Percentiles rank a stretch among this genome's conserved stretches.
phyloP scores from a whole-genome alignment of 2,329 filamentous ascomycete species.

The Coniella lustricola region DNA sequence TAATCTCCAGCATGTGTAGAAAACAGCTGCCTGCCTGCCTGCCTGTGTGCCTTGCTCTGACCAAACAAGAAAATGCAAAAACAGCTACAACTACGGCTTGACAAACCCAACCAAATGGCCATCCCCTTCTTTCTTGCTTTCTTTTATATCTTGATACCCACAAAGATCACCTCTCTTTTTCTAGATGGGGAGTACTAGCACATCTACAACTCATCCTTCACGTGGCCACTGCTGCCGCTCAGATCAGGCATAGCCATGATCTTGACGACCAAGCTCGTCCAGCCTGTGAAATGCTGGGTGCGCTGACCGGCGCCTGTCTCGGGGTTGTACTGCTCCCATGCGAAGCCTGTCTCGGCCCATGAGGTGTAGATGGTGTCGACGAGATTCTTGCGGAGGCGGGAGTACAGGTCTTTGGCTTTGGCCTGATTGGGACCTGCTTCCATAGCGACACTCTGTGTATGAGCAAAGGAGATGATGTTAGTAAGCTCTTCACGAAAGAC shows the following conservation, averaged over 20 bases:
- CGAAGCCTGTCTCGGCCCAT: slow-evolving; percentile 90
- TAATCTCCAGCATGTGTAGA: not conserved
- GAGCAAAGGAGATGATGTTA: not conserved
- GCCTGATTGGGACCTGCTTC: slow-evolving; percentile 60
- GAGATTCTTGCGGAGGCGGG: slow-evolving; percentile 69
- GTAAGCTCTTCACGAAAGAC: slow-evolving; percentile 1
- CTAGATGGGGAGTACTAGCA: not conserved
- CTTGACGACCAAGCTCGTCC: slow-evolving; percentile 97
- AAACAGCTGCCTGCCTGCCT: too few relatives aligned
- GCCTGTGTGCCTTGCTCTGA: too few relatives aligned
- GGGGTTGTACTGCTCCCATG: slow-evolving; percentile 97
- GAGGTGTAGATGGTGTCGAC: slow-evolving; percentile 81
- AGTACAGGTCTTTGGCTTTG: slow-evolving; percentile 68
- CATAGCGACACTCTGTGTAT: slow-evolving; percentile 58
- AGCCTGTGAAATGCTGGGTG: slow-evolving; percentile 96
- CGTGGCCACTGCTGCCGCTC: slow-evolving; percentile 22
- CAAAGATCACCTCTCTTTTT: not conserved
- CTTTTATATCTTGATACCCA: not conserved
- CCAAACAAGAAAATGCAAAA: too few relatives aligned
- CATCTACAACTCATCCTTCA: slow-evolving; percentile 41
- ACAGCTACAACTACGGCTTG: too few relatives aligned
- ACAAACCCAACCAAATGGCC: too few relatives aligned
- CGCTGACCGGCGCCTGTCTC: slow-evolving; percentile 90
- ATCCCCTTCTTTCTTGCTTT: too few relatives aligned
- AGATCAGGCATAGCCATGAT: slow-evolving; percentile 91